Percentiles rank a stretch among this genome's conserved stretches.
phyloP scores from a whole-genome alignment of 305 asterid species.

The Fraxinus platypoda region DNA sequence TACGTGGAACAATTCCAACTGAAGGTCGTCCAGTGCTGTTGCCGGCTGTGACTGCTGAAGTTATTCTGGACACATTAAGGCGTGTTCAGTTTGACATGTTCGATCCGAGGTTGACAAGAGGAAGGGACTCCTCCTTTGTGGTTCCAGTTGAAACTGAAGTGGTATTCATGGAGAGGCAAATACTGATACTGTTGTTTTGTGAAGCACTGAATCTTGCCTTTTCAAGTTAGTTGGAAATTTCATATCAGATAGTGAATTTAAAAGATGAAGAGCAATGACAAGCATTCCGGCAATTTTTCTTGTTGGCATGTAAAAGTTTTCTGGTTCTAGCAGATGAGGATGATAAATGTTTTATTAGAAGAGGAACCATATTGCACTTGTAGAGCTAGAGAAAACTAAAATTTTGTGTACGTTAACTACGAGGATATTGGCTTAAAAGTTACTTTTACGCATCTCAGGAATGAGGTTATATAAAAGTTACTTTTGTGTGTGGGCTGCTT shows the following conservation, averaged over 20 bases:
- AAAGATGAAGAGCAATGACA: not conserved
- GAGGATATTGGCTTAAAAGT: no score
- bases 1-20: slow-evolving; percentile 62
- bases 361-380: not conserved
- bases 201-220: not conserved
- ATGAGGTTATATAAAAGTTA: no score
- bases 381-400: not conserved
- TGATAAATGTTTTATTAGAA: not conserved
- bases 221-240: not conserved
- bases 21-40: slow-evolving; percentile 70
- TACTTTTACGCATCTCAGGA: no score
- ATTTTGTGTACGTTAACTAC: no score
- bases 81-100: slow-evolving; percentile 74
- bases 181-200: slow-evolving; percentile 40
- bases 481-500: not conserved
- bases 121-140: slow-evolving; percentile 70
- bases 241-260: not conserved
- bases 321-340: not conserved
- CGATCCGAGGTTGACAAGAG: slow-evolving; percentile 63
- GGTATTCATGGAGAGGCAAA: slow-evolving; percentile 79
- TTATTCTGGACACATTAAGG: slow-evolving; percentile 58
- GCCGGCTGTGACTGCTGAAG: slow-evolving; percentile 76
- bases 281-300: not conserved
- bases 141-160: slow-evolving; percentile 81
- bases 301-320: not conserved